Percentiles rank a stretch among this genome's conserved stretches.
phyloP scores from a whole-genome alignment of 208 protist genomes.

The Trypanosoma mega region DNA sequence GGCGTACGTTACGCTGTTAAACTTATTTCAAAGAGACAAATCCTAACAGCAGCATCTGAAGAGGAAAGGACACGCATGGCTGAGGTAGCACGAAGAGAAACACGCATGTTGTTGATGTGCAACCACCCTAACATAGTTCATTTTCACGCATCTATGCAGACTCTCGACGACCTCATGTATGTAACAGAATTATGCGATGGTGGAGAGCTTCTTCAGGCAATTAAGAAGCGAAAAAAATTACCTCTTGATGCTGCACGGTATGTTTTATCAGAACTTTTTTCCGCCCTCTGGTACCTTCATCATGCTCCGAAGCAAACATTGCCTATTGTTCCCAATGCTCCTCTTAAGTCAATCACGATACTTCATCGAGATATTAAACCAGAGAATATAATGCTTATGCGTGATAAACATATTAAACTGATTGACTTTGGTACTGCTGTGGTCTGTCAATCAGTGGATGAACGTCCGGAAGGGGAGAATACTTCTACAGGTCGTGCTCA shows the following conservation, averaged over 20 bases:
- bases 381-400: slow-evolving; percentile 94
- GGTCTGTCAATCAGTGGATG: slow-evolving; percentile 63
- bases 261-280: slow-evolving; percentile 92
- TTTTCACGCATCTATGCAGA: slow-evolving; percentile 84
- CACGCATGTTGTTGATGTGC: slow-evolving; percentile 85
- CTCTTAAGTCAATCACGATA: slow-evolving; percentile 59
- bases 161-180: slow-evolving; percentile 79
- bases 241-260: slow-evolving; percentile 81
- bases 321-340: slow-evolving; percentile 29
- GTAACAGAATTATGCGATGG: slow-evolving; percentile 86
- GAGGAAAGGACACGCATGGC: slow-evolving; percentile 85
- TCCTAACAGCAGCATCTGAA: slow-evolving; percentile 83
- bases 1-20: slow-evolving; percentile 77
- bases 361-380: slow-evolving; percentile 96
- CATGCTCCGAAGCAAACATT: slow-evolving; percentile 58
- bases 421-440: slow-evolving; percentile 97
- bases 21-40: slow-evolving; percentile 79
- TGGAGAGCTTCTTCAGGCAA: slow-evolving; percentile 77
- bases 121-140: slow-evolving; percentile 87
- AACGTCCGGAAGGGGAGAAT: slow-evolving; percentile 63
- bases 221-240: slow-evolving; percentile 53
- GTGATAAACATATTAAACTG: slow-evolving; percentile 91
- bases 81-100: slow-evolving; percentile 78
- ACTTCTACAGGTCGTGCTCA: slow-evolving; percentile 55
- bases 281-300: slow-evolving; percentile 96